Evolutionary conservation across 257 asterid genomes (phyloP), one percentile per base, ranked within the genome.

Genomic region (Ilex asprella): DNA sequence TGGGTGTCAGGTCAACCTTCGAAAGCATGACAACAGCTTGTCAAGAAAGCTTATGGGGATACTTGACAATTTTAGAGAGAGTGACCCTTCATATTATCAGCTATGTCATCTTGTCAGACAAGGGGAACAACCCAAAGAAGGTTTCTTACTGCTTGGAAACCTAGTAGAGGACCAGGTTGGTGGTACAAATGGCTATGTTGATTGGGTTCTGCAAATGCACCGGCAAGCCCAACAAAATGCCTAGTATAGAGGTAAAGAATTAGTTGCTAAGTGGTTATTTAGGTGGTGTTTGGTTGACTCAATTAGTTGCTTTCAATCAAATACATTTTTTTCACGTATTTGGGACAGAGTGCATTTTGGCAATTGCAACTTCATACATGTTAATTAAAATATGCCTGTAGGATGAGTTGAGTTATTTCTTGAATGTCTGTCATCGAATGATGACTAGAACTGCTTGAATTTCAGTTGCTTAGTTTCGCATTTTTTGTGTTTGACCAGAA

Each of bases 61-160:
- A 63, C 85, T 87, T 16, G 69, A 75, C 61, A 84, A 63, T 72
- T 73, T 50, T 59, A 75, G 89, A 72, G 85, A 76, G 73, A 78
- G 82, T 9, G 88, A 81, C 60, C 83, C 69, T 3, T 81, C 95
- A 12, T 84, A 86, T 75, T 82, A 59, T 75, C 91, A 84, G 79
- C 70, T 79, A 41, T 77, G 81, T 71, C 84, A 82, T 75, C 77
- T 84, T 41, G 89, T 87, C 80, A 85, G 91, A 81, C 95, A 91
- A 84, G 95, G 87, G 27, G 96, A 91, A 70, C 91, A 82, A 65
- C 93, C 93, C 1, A 81, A 88, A 71, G 96, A 84, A 81, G 84
- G 83, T 31, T 80, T 74, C 70, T 70, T 83, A 67, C 69, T 83
- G 41, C 86, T 78, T 56, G 59, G 82, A 16, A 78, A 82, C 73